Evolutionary conservation across 495 filamentous ascomycete genomes (phyloP), one percentile per base, ranked within the genome.

Genomic region (Viridothelium virens): DNA sequence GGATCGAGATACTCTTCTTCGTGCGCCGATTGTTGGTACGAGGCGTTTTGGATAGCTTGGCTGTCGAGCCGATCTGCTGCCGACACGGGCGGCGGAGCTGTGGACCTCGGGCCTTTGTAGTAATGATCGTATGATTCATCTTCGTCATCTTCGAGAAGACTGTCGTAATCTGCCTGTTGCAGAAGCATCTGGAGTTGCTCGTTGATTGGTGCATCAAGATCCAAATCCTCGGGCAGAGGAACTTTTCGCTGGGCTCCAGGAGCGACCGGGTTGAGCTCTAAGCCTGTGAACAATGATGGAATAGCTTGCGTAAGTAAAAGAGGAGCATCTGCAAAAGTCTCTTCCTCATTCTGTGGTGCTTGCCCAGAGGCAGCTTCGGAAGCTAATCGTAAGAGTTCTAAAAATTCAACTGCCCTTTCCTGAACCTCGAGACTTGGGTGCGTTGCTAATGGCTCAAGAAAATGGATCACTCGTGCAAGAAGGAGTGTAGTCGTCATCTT

Each of bases 351-450:
- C 2, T 79, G 80, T n/a, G 83, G 74, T 2, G 80, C 77, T 61
- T 90, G 87, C n/a, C 82, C 83, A 4, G 82, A 79, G 5, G 88
- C 82, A 33, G 93, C 90, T 77, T 98, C 93, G 0, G 85, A 83
- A 12, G 89, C 89, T 50, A 98, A 79, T 56, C 90, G 89, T 70
- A 97, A 84, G 3, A 97, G 82, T 71, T 98, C 94, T 2, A 89
- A 81, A 70, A 93, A 95, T 71, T 96, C 93, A 16, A 96, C 92
- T 7, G 91, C 87, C 61, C 95, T 85, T 76, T 97, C 94, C 75
- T 98, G 94, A n/a, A 97, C 91, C 71, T 97, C 94, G 10, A 98
- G 79, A 69, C 86, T 88, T 0, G 95, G 91, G 73, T 96, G 91
- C 3, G 84, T 82, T 0, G 86, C 81, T 36, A 97, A 76, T 0